Base-by-base conservation (phyloP, 2,329 filamentous ascomycete species). In the Neopestalotiopsis rosae region DNA sequence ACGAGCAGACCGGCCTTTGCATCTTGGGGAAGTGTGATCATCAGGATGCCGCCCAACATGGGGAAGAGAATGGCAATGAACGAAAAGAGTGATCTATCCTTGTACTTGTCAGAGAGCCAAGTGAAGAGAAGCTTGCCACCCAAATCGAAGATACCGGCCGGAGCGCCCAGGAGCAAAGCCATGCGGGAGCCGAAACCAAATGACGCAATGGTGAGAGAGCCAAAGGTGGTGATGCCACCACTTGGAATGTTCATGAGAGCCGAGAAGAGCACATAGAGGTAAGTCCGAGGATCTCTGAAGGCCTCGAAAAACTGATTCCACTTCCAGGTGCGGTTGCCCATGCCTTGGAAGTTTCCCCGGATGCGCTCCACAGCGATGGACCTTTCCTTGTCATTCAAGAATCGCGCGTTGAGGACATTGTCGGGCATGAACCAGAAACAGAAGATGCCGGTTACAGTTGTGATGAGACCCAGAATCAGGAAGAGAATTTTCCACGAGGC, bases 41-140 rank as follows among this genome's bases (percentile, higher is more conserved):
- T 63, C 30, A 63, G 24, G 32, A 63, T 63, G 13, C 61, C 61
- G 32, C 61, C 61, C 3, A 63, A 12, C 61, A 63, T 63, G 24
- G 61, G 61, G 5, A 63, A 63, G 12, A 63, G 24, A 14, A 63
- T 63, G 61, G 61, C 61, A n/a, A 63, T 63, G 32, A 63, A 63
- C 30, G 61, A 63, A 10, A 34, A 34, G 3, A 63, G 30, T 17
- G 61, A 63, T 42, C 61, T 28, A 20, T 63, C 61, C 24, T 32
- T 28, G 24, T 32, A 24, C 38, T 63, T 63, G 34, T 63, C 61
- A 32, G 61, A 63, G 4, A 63, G 24, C 34, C 61, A 40, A 7
- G 61, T 63, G 32, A 63, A 63, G 61, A 63, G n/a, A 4, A 63
- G 61, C 14, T 63, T 63, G 61, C 61, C 34, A 10, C 61, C 61